These are phyloP conservation scores for Suhomyces kunorum DNA, from an alignment of 1,139 yeast genomes.

Conservation along the genomic window DNA sequence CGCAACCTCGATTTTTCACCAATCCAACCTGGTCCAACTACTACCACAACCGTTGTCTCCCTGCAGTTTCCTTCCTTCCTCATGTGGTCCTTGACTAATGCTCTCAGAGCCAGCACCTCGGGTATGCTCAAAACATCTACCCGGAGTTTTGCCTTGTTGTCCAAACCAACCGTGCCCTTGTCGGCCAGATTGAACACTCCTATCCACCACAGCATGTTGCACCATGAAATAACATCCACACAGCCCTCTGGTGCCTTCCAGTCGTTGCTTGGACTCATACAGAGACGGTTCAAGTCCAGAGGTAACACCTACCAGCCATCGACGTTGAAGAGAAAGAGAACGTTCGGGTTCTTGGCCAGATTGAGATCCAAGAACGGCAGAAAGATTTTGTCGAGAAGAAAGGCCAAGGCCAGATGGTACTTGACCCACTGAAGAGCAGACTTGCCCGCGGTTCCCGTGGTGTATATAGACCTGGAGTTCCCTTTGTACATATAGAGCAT, in stretches of 20 bases:
- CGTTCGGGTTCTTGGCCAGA: slow-evolving; percentile 89
- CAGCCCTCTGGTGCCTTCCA: slow-evolving; percentile 23
- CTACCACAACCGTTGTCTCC: neutral
- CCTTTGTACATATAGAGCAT: slow-evolving; percentile 9
- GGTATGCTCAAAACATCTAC: slow-evolving; percentile 8
- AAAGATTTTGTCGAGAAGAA: slow-evolving; percentile 75
- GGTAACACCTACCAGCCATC: slow-evolving; percentile 97
- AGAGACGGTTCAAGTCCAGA: slow-evolving; percentile 78
- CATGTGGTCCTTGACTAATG: slow-evolving; percentile 15
- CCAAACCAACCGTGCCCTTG: slow-evolving; percentile 18
- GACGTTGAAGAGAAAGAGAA: slow-evolving; percentile 85
- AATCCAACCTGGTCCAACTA: neutral
- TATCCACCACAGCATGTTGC: slow-evolving; percentile 3
- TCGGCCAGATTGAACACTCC: slow-evolving; percentile 8
- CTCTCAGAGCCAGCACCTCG: slow-evolving; percentile 12
- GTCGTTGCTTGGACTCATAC: slow-evolving; percentile 42
- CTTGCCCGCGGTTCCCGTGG: slow-evolving; percentile 6
- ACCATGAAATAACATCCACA: slow-evolving; percentile 10
- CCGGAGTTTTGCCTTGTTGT: slow-evolving; percentile 21
- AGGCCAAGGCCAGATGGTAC: slow-evolving; percentile 92
- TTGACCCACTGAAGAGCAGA: slow-evolving; percentile 58
- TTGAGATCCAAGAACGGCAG: slow-evolving; percentile 77
- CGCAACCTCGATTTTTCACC: slow-evolving; percentile 12
- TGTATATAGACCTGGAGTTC: slow-evolving; percentile 8
- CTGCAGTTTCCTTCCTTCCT: neutral